Conservation (phyloP, 2,329 filamentous ascomycete species). For the Alternaria brassicicola region DNA sequence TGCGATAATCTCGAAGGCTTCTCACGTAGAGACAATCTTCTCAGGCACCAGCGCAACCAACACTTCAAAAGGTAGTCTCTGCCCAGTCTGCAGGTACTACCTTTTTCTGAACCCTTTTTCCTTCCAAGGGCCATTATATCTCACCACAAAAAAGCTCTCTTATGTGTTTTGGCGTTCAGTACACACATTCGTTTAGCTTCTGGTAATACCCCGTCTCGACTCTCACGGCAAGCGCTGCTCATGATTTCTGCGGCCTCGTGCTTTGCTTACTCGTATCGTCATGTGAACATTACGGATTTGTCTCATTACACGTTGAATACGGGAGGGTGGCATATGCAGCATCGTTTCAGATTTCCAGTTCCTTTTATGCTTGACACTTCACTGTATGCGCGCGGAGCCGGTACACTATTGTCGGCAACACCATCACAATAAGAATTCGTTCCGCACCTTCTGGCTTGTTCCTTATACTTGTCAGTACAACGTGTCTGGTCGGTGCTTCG, state of each 20-base stretch:
- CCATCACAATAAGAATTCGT: not conserved
- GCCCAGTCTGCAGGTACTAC: not conserved
- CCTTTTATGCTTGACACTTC: not conserved
- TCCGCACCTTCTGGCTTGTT: not conserved
- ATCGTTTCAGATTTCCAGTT: not conserved
- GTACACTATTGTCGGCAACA: not conserved
- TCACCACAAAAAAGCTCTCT: not conserved
- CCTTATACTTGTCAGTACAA: not conserved
- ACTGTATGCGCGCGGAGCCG: not conserved
- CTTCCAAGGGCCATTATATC: not conserved
- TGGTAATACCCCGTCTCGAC: slow-evolving; percentile 2
- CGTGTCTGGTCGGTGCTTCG: not conserved
- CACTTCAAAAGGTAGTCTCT: slow-evolving; percentile 24
- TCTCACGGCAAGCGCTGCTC: slow-evolving; percentile 7
- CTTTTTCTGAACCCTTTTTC: not conserved
- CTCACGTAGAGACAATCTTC: slow-evolving; percentile 45
- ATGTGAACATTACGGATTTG: not conserved
- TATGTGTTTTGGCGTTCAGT: not conserved
- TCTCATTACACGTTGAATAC: not conserved
- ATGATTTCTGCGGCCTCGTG: not conserved
- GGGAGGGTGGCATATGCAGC: not conserved
- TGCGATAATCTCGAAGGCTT: slow-evolving; percentile 41
- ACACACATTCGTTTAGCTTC: not conserved
- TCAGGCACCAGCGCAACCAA: slow-evolving; percentile 41
- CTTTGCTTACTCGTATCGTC: not conserved